Conservation (phyloP, 2,329 filamentous ascomycete species). For the Meredithiella fracta region DNA sequence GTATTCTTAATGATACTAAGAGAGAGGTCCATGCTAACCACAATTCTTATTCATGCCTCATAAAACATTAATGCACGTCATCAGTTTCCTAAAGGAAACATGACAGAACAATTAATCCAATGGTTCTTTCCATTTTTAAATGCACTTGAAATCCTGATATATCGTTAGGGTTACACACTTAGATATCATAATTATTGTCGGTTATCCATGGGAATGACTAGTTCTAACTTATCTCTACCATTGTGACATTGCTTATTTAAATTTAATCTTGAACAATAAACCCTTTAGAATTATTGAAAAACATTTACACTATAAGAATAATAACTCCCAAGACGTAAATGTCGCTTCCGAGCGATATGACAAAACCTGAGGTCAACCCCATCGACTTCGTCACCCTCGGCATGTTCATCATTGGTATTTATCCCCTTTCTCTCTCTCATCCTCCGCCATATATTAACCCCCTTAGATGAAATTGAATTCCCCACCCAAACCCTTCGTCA, state of each 20-base stretch:
- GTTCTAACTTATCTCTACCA: too few species aligned
- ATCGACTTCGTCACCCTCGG: constrained; percentile 55
- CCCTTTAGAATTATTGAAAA: too few species aligned
- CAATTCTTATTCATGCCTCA: neutral
- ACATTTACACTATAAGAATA: too few species aligned
- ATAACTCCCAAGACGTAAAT: too few species aligned
- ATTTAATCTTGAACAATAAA: too few species aligned
- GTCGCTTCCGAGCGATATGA: neutral
- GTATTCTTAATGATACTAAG: too few species aligned
- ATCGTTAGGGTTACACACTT: too few species aligned
- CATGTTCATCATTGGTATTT: constrained; percentile 57
- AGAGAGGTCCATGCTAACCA: neutral
- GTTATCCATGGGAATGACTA: too few species aligned
- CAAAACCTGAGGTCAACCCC: neutral
- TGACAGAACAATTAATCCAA: too few species aligned
- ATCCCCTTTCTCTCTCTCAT: neutral
- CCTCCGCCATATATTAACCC: neutral
- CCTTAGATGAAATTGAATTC: constrained; percentile 85
- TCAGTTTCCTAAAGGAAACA: neutral
- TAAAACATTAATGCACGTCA: neutral
- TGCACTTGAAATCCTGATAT: neutral
- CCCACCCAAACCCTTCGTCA: constrained; percentile 49
- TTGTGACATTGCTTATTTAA: too few species aligned
- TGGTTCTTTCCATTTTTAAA: neutral
- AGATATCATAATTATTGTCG: too few species aligned